Evolutionary conservation across 73 alveolate species (phyloP).

Genomic region (Durusdinium trenchii): DNA sequence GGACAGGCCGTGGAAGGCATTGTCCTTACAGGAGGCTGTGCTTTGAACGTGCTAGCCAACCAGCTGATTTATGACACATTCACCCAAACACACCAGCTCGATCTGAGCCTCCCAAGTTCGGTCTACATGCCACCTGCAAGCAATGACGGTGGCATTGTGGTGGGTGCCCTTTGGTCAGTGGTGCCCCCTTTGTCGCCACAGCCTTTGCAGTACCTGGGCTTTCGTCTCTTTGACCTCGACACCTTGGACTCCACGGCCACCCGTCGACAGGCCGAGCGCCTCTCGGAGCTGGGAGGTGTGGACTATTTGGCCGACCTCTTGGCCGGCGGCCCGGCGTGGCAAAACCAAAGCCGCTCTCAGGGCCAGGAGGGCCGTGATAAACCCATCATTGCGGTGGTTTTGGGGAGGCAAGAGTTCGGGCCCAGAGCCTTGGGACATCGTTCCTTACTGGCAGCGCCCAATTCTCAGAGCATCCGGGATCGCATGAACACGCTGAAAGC

Average conservation of each 20-base stretch:
- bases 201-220: slow-evolving; percentile 74
- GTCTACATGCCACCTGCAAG: slow-evolving; percentile 84
- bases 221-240: slow-evolving; percentile 58
- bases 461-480: slow-evolving; percentile 16
- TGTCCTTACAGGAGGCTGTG: slow-evolving; percentile 85
- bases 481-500: slow-evolving; percentile 59
- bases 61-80: slow-evolving; percentile 62
- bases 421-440: slow-evolving; percentile 86
- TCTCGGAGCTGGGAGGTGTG: slow-evolving; percentile 28
- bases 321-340: slow-evolving; percentile 30
- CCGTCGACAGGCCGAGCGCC: slow-evolving; percentile 37
- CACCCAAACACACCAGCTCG: not conserved
- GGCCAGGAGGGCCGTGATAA: too few relatives aligned
- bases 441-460: slow-evolving; percentile 62
- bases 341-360: too few relatives aligned
- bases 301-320: slow-evolving; percentile 75
- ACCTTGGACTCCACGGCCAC: not conserved
- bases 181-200: slow-evolving; percentile 64
- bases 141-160: slow-evolving; percentile 76
- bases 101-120: not conserved
- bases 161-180: slow-evolving; percentile 80
- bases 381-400: slow-evolving; percentile 81
- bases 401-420: slow-evolving; percentile 82
- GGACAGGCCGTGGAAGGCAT: slow-evolving; percentile 52
- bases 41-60: slow-evolving; percentile 72